A percentile compares a stretch with the other conserved stretches of the same genome.
These are phyloP conservation scores for Hylodesmum podocarpum DNA, from an alignment of 306 rosid species.

Conservation along the genomic window DNA sequence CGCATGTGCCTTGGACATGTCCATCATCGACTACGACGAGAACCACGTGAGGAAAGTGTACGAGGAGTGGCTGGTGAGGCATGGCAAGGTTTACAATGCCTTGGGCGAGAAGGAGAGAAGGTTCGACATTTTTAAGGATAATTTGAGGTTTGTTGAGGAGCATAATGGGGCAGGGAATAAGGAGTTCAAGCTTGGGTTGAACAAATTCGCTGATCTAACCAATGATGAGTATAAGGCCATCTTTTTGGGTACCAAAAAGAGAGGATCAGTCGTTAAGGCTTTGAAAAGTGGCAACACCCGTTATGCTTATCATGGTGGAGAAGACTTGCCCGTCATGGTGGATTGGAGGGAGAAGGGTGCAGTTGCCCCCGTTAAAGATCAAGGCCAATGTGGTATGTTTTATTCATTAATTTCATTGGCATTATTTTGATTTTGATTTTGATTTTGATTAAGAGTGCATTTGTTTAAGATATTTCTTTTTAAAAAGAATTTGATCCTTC, in stretches of 20 bases:
- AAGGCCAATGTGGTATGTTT: constrained; percentile 89
- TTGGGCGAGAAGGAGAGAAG: constrained; percentile 69
- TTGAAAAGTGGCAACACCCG: constrained; percentile 45
- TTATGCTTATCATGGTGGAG: constrained; percentile 48
- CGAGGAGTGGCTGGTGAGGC: constrained; percentile 72
- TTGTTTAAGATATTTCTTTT: too few species aligned
- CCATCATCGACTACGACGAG: constrained; percentile 67
- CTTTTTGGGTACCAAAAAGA: constrained; percentile 42
- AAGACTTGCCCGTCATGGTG: constrained; percentile 55
- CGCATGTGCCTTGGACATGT: constrained; percentile 57
- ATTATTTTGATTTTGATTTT: background rate
- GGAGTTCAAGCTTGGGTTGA: constrained; percentile 58
- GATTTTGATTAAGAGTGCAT: background rate
- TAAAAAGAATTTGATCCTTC: too few species aligned
- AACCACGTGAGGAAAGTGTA: constrained; percentile 40
- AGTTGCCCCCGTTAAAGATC: constrained; percentile 72
- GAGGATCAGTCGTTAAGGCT: constrained; percentile 18
- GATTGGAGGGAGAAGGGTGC: constrained; percentile 91
- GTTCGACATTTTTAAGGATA: constrained; percentile 74
- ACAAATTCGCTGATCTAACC: constrained; percentile 76
- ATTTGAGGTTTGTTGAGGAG: constrained; percentile 47
- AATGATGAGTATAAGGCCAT: constrained; percentile 63
- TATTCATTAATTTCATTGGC: background rate
- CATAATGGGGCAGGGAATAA: constrained; percentile 42
- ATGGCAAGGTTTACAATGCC: constrained; percentile 63